Base-by-base conservation (phyloP, 176 grass and related monocot genomes). In the Bolboschoenus planiculmis region DNA sequence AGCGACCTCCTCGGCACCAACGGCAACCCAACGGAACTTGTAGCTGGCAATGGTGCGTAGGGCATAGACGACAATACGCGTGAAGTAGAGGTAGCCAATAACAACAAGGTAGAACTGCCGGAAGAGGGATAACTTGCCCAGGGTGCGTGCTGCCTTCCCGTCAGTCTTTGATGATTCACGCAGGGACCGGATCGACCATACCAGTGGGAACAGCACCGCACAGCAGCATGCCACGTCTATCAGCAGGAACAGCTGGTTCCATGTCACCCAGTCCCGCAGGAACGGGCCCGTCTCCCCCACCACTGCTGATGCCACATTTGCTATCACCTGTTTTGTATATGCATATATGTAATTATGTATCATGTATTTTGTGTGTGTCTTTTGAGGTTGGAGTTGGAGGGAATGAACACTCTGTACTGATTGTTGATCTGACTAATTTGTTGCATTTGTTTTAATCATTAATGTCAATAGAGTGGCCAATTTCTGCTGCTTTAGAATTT, bases 81-180 rank as follows among this genome's bases (percentile, higher is more conserved):
- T 97, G 83, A 97, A 97, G 85, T 97, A 97, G 0, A 97, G 7
- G 88, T 92, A 94, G 23, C 92, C 92, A 2, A 97, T 94, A 14
- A 97, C 92, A 0, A 94, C 95, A 0, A 85, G 72, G 44, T 97
- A 97, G 88, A 97, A 94, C 65, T 94, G 95, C 51, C 95, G 80
- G 88, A 97, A 97, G 39, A 97, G 85, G 0, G 85, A 88, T 76
- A 97, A 90, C 85, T 97, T 94, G 61, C 88, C 88, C 1, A 97
- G 90, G 5, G 83, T 92, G 31, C 85, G 37, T 0, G 92, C 95
- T 0, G 95, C 95, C 85, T 97, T 97, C 65, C 94, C 94, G 10
- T 97, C 95, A 1, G 92, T 97, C 83, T 97, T 94, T 51, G 92
- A 97, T 0, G 88, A 90, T 85, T 97, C 95, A 13, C 85, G 77